These are phyloP conservation scores for Cryphonectria radicalis DNA, from an alignment of 2,329 filamentous ascomycete species.

Conservation along the genomic window DNA sequence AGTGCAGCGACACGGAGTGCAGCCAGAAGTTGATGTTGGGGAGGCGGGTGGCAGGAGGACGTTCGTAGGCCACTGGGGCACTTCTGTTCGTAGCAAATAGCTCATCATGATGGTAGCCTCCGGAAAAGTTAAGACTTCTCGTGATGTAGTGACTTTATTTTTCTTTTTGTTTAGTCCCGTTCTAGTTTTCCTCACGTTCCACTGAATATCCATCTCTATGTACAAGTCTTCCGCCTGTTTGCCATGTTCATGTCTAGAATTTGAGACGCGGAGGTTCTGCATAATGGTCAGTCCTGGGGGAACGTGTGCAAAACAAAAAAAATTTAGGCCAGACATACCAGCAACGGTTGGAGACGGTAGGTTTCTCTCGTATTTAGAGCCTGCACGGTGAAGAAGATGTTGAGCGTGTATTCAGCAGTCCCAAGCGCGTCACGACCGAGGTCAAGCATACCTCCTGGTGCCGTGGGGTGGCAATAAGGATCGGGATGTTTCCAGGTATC, in stretches of 20 bases:
- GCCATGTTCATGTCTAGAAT: conserved; percentile 40
- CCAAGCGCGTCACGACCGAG: background rate
- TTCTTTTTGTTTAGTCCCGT: background rate
- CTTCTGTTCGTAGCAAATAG: background rate
- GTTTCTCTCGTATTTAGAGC: conserved; percentile 96
- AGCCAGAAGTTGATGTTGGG: background rate
- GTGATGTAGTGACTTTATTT: background rate
- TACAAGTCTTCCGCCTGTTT: conserved; percentile 38
- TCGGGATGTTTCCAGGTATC: conserved; percentile 98
- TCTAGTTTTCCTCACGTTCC: conserved; percentile 1
- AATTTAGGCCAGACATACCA: conserved; percentile 62
- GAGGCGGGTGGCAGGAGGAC: background rate
- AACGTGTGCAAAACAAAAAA: background rate
- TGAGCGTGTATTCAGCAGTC: conserved; percentile 12
- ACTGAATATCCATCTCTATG: conserved; percentile 33
- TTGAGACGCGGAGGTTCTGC: conserved; percentile 57
- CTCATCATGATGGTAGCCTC: background rate
- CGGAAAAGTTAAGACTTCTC: background rate
- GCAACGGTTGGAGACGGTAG: conserved; percentile 78
- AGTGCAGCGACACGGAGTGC: background rate
- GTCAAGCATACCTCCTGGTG: conserved; percentile 80
- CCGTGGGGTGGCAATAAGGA: conserved; percentile 85
- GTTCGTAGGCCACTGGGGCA: background rate
- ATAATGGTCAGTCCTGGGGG: conserved; percentile 26
- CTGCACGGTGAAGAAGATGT: conserved; percentile 47